Evolutionary conservation across 2,329 filamentous ascomycete genomes (phyloP).

Genomic region (Claviceps citrina): DNA sequence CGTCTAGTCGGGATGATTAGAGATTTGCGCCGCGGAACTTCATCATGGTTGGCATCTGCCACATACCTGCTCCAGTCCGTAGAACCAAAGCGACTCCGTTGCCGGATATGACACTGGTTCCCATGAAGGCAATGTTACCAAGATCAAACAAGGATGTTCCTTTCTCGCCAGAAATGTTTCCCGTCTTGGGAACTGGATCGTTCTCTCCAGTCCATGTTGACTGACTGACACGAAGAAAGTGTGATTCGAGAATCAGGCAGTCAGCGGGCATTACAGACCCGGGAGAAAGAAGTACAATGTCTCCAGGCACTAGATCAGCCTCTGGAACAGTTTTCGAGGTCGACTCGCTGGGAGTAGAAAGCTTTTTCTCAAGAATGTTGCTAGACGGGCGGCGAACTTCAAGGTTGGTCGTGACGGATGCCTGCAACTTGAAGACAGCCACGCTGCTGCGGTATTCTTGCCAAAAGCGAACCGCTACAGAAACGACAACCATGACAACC

Average conservation of each 20-base stretch:
- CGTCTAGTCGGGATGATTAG: slow-evolving; percentile 5
- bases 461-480: slow-evolving; percentile 15
- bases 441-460: slow-evolving; percentile 15
- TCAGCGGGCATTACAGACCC: slow-evolving; percentile 15
- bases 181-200: slow-evolving; percentile 12
- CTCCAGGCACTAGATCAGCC: slow-evolving; percentile 12
- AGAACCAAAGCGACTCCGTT: slow-evolving; percentile 13
- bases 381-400: slow-evolving; percentile 9
- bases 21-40: neutral
- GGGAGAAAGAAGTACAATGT: slow-evolving; percentile 11
- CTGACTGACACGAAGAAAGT: slow-evolving; percentile 15
- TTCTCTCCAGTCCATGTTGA: slow-evolving; percentile 18
- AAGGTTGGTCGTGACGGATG: slow-evolving; percentile 11
- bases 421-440: slow-evolving; percentile 13
- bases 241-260: slow-evolving; percentile 14
- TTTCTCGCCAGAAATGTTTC: slow-evolving; percentile 9
- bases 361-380: neutral
- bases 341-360: neutral
- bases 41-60: too few relatives aligned
- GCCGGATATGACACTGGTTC: slow-evolving; percentile 15
- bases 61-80: slow-evolving; percentile 10
- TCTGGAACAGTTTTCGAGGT: slow-evolving; percentile 5
- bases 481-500: slow-evolving; percentile 14
- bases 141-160: slow-evolving; percentile 12
- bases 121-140: slow-evolving; percentile 15